Evolutionary conservation across 2,329 filamentous ascomycete species (phyloP).

Genomic region (Colletotrichum theobromicola): DNA sequence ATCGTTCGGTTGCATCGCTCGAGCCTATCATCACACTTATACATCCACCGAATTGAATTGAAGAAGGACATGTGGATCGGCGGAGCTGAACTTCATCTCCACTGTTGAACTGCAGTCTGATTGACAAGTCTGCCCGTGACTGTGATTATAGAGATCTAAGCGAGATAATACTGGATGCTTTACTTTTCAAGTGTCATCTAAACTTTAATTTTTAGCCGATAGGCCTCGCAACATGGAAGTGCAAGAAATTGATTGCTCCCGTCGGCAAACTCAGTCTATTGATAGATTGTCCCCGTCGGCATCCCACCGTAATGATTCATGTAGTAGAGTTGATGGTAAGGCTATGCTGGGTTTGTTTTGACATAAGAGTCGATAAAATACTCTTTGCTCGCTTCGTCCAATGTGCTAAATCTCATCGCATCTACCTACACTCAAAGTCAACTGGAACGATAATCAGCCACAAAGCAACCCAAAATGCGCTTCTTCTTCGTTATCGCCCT

Average conservation of each 20-base stretch:
- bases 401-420: background rate
- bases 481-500: background rate
- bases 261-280: background rate
- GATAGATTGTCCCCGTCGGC: background rate
- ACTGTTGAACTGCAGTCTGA: background rate
- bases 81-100: background rate
- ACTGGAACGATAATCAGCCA: background rate
- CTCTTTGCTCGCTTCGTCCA: background rate
- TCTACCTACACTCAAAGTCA: background rate
- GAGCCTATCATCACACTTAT: no score
- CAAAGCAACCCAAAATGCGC: background rate
- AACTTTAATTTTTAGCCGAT: background rate
- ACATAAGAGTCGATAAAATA: background rate
- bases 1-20: background rate
- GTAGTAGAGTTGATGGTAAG: background rate
- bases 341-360: background rate
- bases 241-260: background rate
- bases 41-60: background rate
- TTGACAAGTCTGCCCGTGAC: background rate
- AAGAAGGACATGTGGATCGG: background rate
- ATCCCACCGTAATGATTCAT: background rate
- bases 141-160: background rate
- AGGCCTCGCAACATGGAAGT: background rate
- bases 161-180: background rate
- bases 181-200: background rate